Evolutionary conservation across 768 basidiomycete genomes (phyloP), one percentile per base, ranked within the genome.

Genomic region (Podaxis sp.): DNA sequence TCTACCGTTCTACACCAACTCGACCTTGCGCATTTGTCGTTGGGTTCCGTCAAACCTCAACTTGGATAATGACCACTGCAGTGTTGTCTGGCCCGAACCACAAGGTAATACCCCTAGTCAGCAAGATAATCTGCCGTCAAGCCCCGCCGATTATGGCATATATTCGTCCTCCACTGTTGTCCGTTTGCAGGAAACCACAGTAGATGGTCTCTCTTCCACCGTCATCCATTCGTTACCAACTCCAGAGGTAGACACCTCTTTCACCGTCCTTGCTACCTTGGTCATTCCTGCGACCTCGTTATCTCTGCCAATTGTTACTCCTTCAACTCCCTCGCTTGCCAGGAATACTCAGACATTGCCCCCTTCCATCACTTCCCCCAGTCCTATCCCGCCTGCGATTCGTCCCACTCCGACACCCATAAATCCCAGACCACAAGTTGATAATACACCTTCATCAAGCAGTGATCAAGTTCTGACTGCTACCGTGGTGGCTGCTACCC

Each of bases 11-110:
- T 76, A 87, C 28, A 67, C 71, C 19, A 76, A 70, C 7, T 68
- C 76, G n/a, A 75, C 80, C 51, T 79, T 92, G 55, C 82, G 79
- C 63, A 76, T 87, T 70, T 92, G 90, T 69, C 76, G 80, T 46
- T 77, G 76, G 68, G 79, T 87, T 3, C 85, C 87, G 36, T 70
- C 71, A 33, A 69, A 77, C 65, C 70, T 82, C 52, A 71, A 75
- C 61, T 71, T 75, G 19, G 70, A 77, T 60, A 72, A 70, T 7
- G 72, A 69, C 26, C 63, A 68, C 19, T 92, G 90, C 68, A 66
- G 74, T 26, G 69, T 87, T 42, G 77, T 91, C 46, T 92, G 87
- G 86, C 76, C 71, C 26, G 63, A 66, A 5, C 33, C 61, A 39
- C 49, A 59, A 44, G 54, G 56, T n/a, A 40, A 57, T n/a, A 38